Evolutionary conservation across 805 yeast genomes (phyloP).

Genomic region (Teunomyces tritomae): DNA sequence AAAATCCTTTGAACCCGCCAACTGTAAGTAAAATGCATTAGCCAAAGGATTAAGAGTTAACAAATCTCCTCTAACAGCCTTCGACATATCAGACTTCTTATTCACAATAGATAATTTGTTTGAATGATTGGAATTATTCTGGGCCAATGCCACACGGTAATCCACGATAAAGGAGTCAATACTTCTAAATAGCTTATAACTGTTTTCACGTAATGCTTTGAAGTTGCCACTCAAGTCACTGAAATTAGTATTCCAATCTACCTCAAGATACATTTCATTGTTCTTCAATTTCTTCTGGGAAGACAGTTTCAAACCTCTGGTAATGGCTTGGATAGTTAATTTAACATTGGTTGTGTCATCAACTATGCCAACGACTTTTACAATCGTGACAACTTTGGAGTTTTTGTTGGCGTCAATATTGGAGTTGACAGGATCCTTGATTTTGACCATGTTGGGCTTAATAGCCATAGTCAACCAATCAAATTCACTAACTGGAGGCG

Average conservation of each 20-base stretch:
- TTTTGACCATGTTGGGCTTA: slow-evolving; percentile 29
- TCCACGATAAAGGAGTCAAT: slow-evolving; percentile 40
- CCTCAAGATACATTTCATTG: slow-evolving; percentile 26
- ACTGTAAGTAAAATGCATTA: slow-evolving; percentile 53
- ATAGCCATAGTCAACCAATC: slow-evolving; percentile 41
- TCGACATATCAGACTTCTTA: not conserved
- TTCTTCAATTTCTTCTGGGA: slow-evolving; percentile 7
- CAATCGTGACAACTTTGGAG: slow-evolving; percentile 38
- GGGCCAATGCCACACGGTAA: slow-evolving; percentile 33
- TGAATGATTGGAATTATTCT: slow-evolving; percentile 10
- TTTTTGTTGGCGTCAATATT: slow-evolving; percentile 6
- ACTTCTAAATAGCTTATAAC: slow-evolving; percentile 24
- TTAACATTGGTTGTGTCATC: slow-evolving; percentile 44
- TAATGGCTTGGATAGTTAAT: slow-evolving; percentile 48
- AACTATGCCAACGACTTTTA: slow-evolving; percentile 45
- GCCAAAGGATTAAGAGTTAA: slow-evolving; percentile 59
- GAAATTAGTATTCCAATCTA: slow-evolving; percentile 23
- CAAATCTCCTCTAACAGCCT: slow-evolving; percentile 24
- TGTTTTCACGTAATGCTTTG: slow-evolving; percentile 17
- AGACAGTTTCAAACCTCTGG: slow-evolving; percentile 30
- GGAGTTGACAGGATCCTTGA: slow-evolving; percentile 20
- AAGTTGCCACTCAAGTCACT: slow-evolving; percentile 15
- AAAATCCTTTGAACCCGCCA: slow-evolving; percentile 48
- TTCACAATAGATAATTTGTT: not conserved
- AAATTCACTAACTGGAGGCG: slow-evolving; percentile 17